Evolutionary conservation across 1,139 yeast genomes (phyloP).

Genomic region (Zygoascus sp.): DNA sequence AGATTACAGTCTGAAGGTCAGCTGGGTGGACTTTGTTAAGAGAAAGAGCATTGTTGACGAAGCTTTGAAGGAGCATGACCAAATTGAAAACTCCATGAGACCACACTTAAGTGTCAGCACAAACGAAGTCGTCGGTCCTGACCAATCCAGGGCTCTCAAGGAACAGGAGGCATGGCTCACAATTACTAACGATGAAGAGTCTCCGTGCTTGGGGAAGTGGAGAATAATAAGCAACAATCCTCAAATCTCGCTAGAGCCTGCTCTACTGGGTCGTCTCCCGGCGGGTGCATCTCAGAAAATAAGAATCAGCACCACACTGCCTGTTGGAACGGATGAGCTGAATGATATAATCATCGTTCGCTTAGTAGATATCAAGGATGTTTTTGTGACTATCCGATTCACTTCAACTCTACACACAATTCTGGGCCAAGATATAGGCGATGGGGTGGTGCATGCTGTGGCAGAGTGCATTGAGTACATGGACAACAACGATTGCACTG

Average conservation of each 20-base stretch:
- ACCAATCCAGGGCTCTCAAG: conserved; percentile 21
- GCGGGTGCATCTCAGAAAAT: conserved; percentile 28
- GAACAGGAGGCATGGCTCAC: conserved; percentile 16
- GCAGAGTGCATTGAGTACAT: conserved; percentile 37
- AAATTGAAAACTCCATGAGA: conserved; percentile 41
- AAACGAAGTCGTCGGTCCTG: conserved; percentile 20
- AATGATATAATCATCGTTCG: conserved; percentile 30
- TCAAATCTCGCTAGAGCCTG: conserved; percentile 20
- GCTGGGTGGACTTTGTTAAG: conserved; percentile 44
- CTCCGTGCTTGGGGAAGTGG: conserved; percentile 20
- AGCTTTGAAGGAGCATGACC: conserved; percentile 40
- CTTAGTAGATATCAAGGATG: conserved; percentile 33
- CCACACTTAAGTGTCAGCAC: conserved; percentile 38
- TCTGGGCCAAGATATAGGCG: conserved; percentile 32
- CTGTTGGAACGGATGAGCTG: conserved; percentile 17
- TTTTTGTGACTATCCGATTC: conserved; percentile 33
- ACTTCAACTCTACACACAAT: conserved; percentile 28
- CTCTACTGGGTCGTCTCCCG: conserved; percentile 24
- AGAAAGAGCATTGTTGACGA: conserved; percentile 36
- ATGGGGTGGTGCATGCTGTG: conserved; percentile 33
- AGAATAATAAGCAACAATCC: conserved; percentile 14
- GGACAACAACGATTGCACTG: conserved; percentile 23
- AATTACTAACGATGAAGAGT: conserved; percentile 11
- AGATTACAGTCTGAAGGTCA: conserved; percentile 44
- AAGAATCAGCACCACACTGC: conserved; percentile 19